These are phyloP conservation scores for Starmera quercuum DNA, from an alignment of 805 yeast genomes.

Conservation along the genomic window DNA sequence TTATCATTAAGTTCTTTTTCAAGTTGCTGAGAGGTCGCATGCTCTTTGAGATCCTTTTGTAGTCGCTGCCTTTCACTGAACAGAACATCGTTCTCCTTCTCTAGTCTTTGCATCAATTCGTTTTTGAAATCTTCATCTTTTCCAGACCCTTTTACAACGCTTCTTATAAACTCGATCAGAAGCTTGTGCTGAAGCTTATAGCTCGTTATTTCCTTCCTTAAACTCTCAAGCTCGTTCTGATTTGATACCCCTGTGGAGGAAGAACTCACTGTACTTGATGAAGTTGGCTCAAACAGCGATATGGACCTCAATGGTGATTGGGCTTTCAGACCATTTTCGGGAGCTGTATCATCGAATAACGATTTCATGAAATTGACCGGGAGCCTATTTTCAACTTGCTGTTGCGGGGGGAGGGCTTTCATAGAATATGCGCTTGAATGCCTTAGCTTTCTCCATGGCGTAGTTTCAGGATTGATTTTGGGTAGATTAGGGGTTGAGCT, in stretches of 20 bases:
- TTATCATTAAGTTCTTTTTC: constrained; percentile 3
- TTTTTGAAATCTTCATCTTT: constrained; percentile 12
- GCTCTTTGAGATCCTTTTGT: constrained; percentile 9
- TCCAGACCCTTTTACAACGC: constrained; percentile 12
- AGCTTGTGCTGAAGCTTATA: constrained; percentile 29
- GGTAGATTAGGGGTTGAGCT: constrained; percentile 22
- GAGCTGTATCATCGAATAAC: constrained; percentile 10
- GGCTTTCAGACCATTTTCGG: neutral
- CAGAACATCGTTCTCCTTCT: constrained; percentile 13
- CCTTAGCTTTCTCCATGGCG: constrained; percentile 28
- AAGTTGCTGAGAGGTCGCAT: constrained; percentile 1
- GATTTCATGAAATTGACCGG: constrained; percentile 16
- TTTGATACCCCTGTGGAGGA: constrained; percentile 7
- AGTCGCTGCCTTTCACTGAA: constrained; percentile 10
- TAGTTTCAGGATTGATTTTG: constrained; percentile 24
- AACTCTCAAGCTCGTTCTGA: constrained; percentile 24
- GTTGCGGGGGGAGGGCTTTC: constrained; percentile 2
- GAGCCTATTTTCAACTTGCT: neutral
- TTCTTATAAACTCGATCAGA: constrained; percentile 22
- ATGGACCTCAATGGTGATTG: constrained; percentile 10
- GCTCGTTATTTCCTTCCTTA: constrained; percentile 33
- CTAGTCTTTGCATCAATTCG: constrained; percentile 14
- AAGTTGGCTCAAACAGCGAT: constrained; percentile 13
- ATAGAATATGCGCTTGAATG: constrained; percentile 13
- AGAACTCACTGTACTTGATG: neutral